These are phyloP conservation scores for Dacryopinax spathularia DNA, from an alignment of 768 basidiomycete genomes.

Conservation along the genomic window DNA sequence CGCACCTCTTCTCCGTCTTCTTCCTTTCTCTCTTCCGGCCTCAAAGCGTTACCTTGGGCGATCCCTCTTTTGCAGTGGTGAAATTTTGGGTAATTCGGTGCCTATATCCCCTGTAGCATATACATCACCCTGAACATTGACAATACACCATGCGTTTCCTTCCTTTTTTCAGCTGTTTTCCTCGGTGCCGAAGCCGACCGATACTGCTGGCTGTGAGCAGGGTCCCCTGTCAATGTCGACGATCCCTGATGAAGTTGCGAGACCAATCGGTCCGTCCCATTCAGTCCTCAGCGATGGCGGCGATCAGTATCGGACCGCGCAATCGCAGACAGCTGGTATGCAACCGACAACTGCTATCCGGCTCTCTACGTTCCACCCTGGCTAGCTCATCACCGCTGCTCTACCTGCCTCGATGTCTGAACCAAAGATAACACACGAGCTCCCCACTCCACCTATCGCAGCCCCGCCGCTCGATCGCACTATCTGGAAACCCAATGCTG, in stretches of 20 bases:
- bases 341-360: too few species aligned
- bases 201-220: too few species aligned
- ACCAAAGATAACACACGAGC: neutral
- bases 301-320: too few species aligned
- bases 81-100: neutral
- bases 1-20: too few species aligned
- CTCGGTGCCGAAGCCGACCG: too few species aligned
- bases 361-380: neutral
- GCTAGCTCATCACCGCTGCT: neutral
- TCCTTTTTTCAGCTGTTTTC: neutral
- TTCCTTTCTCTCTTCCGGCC: neutral
- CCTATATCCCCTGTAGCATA: conserved; percentile 2
- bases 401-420: neutral
- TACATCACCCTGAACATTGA: neutral
- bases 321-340: too few species aligned
- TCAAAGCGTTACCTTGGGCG: neutral
- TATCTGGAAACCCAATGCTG: neutral
- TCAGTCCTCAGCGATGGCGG: too few species aligned
- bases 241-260: too few species aligned
- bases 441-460: neutral
- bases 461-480: neutral
- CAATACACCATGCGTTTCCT: neutral
- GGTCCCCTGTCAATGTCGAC: too few species aligned
- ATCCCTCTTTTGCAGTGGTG: neutral
- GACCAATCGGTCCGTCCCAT: too few species aligned